Percentiles rank a stretch among this genome's conserved stretches.
Conservation (phyloP, 805 yeast genomes). For the Schizosaccharomyces japonicus region DNA sequence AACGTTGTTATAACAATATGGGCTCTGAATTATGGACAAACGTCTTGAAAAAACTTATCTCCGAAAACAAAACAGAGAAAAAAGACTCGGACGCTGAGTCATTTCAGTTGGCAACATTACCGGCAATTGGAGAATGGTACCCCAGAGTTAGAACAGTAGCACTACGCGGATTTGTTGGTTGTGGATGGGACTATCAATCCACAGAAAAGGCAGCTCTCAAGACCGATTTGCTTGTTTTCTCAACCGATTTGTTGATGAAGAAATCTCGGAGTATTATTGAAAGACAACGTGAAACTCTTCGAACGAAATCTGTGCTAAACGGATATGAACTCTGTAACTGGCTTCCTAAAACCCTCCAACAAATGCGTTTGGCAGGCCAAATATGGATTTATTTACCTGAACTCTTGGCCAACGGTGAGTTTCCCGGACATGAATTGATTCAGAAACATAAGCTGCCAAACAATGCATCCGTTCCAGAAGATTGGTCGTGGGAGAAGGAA, state of each 20-base stretch:
- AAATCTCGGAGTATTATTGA: neutral
- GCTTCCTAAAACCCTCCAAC: neutral
- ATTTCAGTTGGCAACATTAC: neutral
- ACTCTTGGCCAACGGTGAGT: neutral
- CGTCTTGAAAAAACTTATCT: too few species aligned
- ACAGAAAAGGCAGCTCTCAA: neutral
- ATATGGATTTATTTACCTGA: neutral
- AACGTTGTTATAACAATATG: too few species aligned
- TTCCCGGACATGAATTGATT: neutral
- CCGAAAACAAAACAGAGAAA: too few species aligned
- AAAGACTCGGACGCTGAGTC: too few species aligned
- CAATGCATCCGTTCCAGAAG: neutral
- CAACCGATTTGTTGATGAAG: neutral
- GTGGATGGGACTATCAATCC: neutral
- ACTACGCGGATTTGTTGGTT: neutral
- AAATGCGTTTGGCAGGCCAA: neutral
- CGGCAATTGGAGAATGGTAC: neutral
- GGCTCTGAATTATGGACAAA: too few species aligned
- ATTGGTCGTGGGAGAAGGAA: conserved; percentile 2
- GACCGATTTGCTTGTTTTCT: conserved; percentile 1
- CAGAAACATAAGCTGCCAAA: neutral
- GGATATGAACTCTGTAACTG: neutral
- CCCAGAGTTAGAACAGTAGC: conserved; percentile 1
- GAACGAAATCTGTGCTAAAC: neutral
- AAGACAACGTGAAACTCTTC: neutral